These are phyloP conservation scores for Claviceps fusiformis DNA, from an alignment of 2,329 filamentous ascomycete species.

Conservation along the genomic window DNA sequence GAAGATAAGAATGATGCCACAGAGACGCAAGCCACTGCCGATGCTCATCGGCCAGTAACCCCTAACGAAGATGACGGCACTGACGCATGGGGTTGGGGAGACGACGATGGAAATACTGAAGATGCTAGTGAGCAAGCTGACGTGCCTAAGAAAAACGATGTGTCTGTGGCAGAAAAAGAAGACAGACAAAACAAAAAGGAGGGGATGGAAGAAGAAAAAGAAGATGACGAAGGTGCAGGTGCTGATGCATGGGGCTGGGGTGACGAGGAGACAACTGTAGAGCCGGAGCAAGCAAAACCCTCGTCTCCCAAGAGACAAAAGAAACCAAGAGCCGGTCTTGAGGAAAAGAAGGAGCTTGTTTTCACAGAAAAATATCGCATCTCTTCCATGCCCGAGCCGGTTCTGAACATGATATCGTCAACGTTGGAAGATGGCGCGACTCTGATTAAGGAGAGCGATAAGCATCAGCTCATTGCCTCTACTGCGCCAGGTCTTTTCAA, in stretches of 20 bases:
- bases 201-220: slow-evolving; percentile 18
- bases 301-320: slow-evolving; percentile 6
- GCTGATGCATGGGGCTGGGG: slow-evolving; percentile 77
- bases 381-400: slow-evolving; percentile 71
- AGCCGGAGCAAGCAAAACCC: slow-evolving; percentile 10
- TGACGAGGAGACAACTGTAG: slow-evolving; percentile 41
- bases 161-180: slow-evolving; percentile 4
- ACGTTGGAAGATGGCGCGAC: slow-evolving; percentile 48
- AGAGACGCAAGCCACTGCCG: slow-evolving; percentile 9
- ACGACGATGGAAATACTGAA: slow-evolving; percentile 30
- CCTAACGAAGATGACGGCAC: slow-evolving; percentile 28
- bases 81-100: slow-evolving; percentile 80
- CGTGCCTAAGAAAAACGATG: neutral
- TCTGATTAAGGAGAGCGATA: slow-evolving; percentile 39
- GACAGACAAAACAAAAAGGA: neutral
- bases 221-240: slow-evolving; percentile 23
- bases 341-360: slow-evolving; percentile 50
- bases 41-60: slow-evolving; percentile 7
- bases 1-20: slow-evolving; percentile 27
- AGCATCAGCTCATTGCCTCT: slow-evolving; percentile 46
- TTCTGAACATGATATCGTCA: slow-evolving; percentile 51
- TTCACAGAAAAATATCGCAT: slow-evolving; percentile 78
- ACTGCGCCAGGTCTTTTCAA: slow-evolving; percentile 58
- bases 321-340: slow-evolving; percentile 12
- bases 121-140: slow-evolving; percentile 8